A percentile compares a stretch with the other conserved stretches of the same genome.
Evolutionary conservation across 1,284 basidiomycete species (phyloP).

Genomic region (Grifola frondosa): DNA sequence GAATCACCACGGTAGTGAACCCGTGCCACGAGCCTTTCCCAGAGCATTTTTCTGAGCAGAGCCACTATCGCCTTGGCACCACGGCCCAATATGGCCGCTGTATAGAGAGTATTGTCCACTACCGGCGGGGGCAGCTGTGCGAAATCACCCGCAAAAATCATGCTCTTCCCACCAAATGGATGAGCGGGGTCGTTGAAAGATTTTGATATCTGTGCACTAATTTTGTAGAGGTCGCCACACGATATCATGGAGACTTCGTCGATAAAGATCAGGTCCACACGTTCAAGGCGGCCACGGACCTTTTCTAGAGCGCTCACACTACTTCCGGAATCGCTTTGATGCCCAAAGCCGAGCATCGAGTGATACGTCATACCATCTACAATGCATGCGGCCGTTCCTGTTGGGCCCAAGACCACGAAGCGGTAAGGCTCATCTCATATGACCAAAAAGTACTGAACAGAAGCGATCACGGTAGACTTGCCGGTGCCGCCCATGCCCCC

Average conservation of each 20-base stretch:
- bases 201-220: background rate
- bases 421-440: conserved; percentile 33
- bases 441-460: conserved; percentile 32
- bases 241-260: conserved; percentile 7
- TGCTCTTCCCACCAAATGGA: conserved; percentile 1
- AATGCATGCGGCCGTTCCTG: conserved; percentile 37
- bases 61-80: background rate
- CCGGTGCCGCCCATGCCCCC: conserved; percentile 41
- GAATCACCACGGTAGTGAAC: conserved; percentile 22
- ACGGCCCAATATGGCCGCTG: background rate
- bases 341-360: conserved; percentile 34
- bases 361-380: conserved; percentile 42
- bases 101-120: background rate
- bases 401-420: conserved; percentile 36
- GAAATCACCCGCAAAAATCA: conserved; percentile 7
- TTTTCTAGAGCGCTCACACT: no score
- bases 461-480: conserved; percentile 46
- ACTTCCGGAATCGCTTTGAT: no score
- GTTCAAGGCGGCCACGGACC: background rate
- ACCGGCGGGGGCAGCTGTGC: conserved; percentile 4
- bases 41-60: conserved; percentile 1
- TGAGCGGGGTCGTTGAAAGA: background rate
- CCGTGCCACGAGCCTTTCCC: conserved; percentile 25
- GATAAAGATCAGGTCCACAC: conserved; percentile 3
- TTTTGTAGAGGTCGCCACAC: background rate